phyloP scores from a whole-genome alignment of 768 basidiomycete species.

The Naganishia vaughanmartiniae region DNA sequence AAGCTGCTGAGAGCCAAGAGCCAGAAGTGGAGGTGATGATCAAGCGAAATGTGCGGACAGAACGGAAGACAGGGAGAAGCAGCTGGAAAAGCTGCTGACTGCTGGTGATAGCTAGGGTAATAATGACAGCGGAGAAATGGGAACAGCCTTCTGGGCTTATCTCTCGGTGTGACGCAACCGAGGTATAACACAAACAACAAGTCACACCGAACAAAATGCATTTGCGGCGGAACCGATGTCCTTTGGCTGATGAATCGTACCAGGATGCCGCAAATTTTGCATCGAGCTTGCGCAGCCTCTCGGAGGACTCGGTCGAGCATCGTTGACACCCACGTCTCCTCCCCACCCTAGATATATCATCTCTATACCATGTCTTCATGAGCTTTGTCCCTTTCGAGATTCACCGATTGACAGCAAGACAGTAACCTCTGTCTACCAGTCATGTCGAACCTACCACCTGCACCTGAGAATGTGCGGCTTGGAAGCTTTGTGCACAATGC shows the following conservation, averaged over 20 bases:
- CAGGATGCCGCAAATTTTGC: slow-evolving; percentile 4
- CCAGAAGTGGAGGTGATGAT: neutral
- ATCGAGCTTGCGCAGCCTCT: neutral
- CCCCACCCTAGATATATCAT: neutral
- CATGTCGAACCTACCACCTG: slow-evolving; percentile 26
- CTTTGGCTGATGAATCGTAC: slow-evolving; percentile 16
- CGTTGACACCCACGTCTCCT: neutral
- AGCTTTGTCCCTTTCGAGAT: neutral
- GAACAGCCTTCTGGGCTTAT: neutral
- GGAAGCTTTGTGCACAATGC: slow-evolving; percentile 18
- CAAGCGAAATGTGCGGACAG: neutral
- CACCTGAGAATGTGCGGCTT: slow-evolving; percentile 22
- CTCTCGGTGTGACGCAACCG: slow-evolving; percentile 7
- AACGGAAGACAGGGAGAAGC: neutral
- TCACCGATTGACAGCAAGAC: neutral
- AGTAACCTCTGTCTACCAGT: slow-evolving; percentile 6
- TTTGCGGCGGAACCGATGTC: slow-evolving; percentile 16
- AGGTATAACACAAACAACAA: slow-evolving; percentile 14
- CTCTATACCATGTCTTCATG: neutral
- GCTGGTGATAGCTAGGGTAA: neutral
- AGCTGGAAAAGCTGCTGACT: neutral
- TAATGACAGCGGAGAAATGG: too few relatives aligned
- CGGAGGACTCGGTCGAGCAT: neutral
- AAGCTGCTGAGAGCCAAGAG: too few relatives aligned
- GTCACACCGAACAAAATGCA: neutral